Evolutionary conservation across 1,284 basidiomycete species (phyloP), one percentile per base, ranked within the genome.

Genomic region (Tilletia caries): DNA sequence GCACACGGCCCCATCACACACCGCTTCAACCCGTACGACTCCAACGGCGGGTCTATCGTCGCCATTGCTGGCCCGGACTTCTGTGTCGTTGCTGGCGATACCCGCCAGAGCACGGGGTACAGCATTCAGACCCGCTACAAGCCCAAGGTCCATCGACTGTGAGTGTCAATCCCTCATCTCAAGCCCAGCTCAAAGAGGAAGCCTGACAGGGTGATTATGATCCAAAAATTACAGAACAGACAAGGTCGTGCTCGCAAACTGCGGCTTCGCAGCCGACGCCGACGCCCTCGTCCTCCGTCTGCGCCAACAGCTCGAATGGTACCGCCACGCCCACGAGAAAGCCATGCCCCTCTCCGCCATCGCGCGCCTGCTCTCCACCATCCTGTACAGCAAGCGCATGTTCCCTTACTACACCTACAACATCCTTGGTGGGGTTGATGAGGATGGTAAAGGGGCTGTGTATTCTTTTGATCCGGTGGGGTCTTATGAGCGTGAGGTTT

Each of bases 321-420:
- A 83, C 71, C 72, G 76, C 8, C 78, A 83, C 65, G 74, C 79
- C 12, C 79, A 83, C 68, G 79, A 78, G 6, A 73, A 73, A 2
- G 77, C 78, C 18, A 83, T 83, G 81, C 78, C 81, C 23, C 70
- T 83, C 32, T 75, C 75, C 68, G 73, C 79, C 66, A 83, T 83
- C 68, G 81, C 81, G 18, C 71, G 81, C 29, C 79, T 83, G 79
- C 71, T 82, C 50, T 80, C 75, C 23, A 82, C 79, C 27, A 81
- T 82, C 41, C 73, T 83, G 18, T 83, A 83, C 70, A 73, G 77
- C 48, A 83, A 83, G 75, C 76, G 81, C 33, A 81, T 82, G 73
- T 83, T 83, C 76, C 81, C 81, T 41, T 83, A 82, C 73, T 83
- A 83, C 74, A 81, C 82, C 27, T 82, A 81, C 75, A 83, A 83